A percentile compares a stretch with the other conserved stretches of the same genome.
Conservation (phyloP, 2,329 filamentous ascomycete species). For the Thielaviopsis populi region DNA sequence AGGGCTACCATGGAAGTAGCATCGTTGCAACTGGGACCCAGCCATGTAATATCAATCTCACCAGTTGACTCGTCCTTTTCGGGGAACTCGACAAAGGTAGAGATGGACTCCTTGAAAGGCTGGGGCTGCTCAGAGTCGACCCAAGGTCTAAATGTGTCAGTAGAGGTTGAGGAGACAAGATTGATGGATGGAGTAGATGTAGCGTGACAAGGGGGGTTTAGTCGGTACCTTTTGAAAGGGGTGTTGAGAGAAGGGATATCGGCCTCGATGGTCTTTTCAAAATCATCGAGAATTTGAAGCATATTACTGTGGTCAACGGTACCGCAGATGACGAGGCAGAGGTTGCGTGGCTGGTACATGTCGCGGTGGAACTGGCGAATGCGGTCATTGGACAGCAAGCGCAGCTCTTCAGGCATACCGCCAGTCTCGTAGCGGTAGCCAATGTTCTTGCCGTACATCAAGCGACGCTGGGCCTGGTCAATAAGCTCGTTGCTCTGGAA, state of each 20-base stretch:
- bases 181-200: too few relatives aligned
- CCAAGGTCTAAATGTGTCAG: conserved; percentile 47
- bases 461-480: conserved; percentile 62
- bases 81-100: conserved; percentile 77
- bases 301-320: conserved; percentile 74
- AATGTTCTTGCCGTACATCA: conserved; percentile 75
- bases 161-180: background rate
- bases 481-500: conserved; percentile 75
- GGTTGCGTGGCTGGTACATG: conserved; percentile 96
- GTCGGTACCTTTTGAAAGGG: conserved; percentile 58
- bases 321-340: conserved; percentile 83
- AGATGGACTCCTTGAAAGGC: conserved; percentile 51
- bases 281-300: conserved; percentile 66
- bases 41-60: conserved; percentile 71
- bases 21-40: conserved; percentile 71
- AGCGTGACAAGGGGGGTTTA: conserved; percentile 15
- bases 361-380: conserved; percentile 90
- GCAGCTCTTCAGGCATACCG: conserved; percentile 83
- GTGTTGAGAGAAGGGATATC: conserved; percentile 61
- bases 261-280: conserved; percentile 73
- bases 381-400: conserved; percentile 70
- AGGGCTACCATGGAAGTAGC: conserved; percentile 53
- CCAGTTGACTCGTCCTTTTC: conserved; percentile 92
- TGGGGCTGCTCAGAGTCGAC: conserved; percentile 72
- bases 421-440: conserved; percentile 98